Base-by-base conservation (phyloP, 345 rosid species). In the Euphorbia tirucalli region DNA sequence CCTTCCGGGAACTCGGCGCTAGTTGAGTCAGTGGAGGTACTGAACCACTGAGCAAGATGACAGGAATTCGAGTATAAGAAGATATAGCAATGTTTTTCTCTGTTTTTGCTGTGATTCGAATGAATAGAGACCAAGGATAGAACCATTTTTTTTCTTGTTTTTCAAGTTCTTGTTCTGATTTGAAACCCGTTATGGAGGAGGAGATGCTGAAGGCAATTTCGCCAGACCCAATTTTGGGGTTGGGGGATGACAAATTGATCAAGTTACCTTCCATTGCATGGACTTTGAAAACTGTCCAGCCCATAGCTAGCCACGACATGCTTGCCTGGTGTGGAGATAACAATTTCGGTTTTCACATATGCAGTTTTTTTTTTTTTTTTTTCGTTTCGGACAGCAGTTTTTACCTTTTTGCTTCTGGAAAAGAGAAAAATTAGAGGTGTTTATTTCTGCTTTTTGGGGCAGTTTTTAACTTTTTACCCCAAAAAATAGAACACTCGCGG, bases 1-100 rank as follows among this genome's bases (percentile, higher is more conserved):
- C 76, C 85, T 16, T 78, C 88, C 22, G 83, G 83, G 54, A 89
- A 90, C 37, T 90, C 93, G 21, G 82, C 1, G 79, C 73, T 83
- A 77, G 72, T 54, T 58, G 93, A 78, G 37, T 82, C 88, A 60
- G 87, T 71, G 61, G 85, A 60, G 78, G 81, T 68, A 60, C 83
- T 66, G 80, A 84, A 84, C 80, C 83, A 73, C 80, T 83, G 89
- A 75, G 78, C 61, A 65, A 73, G 44, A 50, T 3, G 74, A 75
- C 66, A 74, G 77, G 46, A 65, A 67, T 69, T 61, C 16, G 50
- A 41, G 59, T 73, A 57, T 1, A 59, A 48, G 28, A 80, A 31
- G 44, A 50, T 9, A 54, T 61, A 64, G 50, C 59, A 41, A 72
- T 48, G 66, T 21, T 28, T 73, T 21, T 5, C 41, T 22, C 24